Evolutionary conservation across 768 basidiomycete genomes (phyloP).

Genomic region (Agaricus subrufescens): DNA sequence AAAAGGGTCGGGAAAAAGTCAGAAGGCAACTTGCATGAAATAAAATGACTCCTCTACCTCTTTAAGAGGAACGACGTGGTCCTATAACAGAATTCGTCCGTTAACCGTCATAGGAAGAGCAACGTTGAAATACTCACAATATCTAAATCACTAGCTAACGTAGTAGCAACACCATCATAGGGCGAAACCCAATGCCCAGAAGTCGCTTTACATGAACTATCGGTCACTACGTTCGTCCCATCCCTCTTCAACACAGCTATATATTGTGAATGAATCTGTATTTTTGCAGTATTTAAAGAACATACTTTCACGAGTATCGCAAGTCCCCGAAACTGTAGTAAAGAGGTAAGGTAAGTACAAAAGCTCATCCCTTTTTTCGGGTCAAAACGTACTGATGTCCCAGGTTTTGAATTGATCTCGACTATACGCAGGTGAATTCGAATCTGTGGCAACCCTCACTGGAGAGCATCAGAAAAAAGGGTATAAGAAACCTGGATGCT

Average conservation of each 20-base stretch:
- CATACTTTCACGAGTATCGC: slow-evolving; percentile 50
- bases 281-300: neutral
- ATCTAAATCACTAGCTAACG: slow-evolving; percentile 41
- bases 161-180: slow-evolving; percentile 44
- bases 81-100: slow-evolving; percentile 22
- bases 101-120: neutral
- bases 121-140: slow-evolving; percentile 31
- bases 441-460: slow-evolving; percentile 30
- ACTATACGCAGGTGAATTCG: slow-evolving; percentile 28
- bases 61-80: slow-evolving; percentile 51
- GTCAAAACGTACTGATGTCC: slow-evolving; percentile 32
- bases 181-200: slow-evolving; percentile 49
- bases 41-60: slow-evolving; percentile 27
- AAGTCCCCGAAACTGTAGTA: slow-evolving; percentile 39
- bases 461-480: neutral
- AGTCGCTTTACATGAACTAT: slow-evolving; percentile 34
- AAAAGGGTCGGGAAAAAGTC: too few species aligned
- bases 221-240: slow-evolving; percentile 38
- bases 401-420: slow-evolving; percentile 42
- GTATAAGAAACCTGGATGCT: neutral
- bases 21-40: neutral
- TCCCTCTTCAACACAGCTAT: slow-evolving; percentile 41
- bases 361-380: slow-evolving; percentile 5
- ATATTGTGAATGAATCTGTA: neutral
- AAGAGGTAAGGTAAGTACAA: neutral